phyloP scores from a whole-genome alignment of 2,329 filamentous ascomycete species.

The Pseudopithomyces maydicus region DNA sequence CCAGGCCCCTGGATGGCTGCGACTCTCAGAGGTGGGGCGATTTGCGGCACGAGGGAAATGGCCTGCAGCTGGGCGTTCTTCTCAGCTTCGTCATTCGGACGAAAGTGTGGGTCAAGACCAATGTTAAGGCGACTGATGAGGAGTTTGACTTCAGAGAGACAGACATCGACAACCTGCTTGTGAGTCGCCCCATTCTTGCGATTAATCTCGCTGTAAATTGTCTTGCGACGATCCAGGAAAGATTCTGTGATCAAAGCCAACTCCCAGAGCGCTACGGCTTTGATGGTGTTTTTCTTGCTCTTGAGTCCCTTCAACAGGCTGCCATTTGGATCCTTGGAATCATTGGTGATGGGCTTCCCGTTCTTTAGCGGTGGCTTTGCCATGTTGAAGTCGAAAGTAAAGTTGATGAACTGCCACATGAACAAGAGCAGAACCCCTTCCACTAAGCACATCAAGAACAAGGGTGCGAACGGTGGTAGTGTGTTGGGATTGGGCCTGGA shows the following conservation, averaged over 20 bases:
- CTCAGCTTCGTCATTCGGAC: conserved; percentile 15
- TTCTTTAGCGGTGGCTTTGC: conserved; percentile 82
- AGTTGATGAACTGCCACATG: conserved; percentile 78
- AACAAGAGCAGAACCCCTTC: conserved; percentile 71
- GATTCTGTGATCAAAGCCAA: conserved; percentile 77
- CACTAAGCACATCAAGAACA: conserved; percentile 56
- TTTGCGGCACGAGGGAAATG: conserved; percentile 55
- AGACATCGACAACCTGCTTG: conserved; percentile 75
- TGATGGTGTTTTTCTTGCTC: conserved; percentile 78
- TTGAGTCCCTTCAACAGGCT: conserved; percentile 84
- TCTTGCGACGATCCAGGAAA: conserved; percentile 75
- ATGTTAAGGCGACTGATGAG: conserved; percentile 71
- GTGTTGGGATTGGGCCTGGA: conserved; percentile 62
- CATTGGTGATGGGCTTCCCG: conserved; percentile 78
- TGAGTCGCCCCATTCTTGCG: conserved; percentile 79
- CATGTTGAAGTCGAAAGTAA: conserved; percentile 80
- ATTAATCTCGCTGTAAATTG: conserved; percentile 86
- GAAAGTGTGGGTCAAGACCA: conserved; percentile 37
- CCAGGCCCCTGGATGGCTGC: conserved; percentile 54
- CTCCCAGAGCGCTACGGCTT: conserved; percentile 90
- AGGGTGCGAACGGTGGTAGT: conserved; percentile 59
- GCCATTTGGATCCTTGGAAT: conserved; percentile 89
- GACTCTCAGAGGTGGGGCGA: conserved; percentile 55
- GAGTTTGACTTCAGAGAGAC: conserved; percentile 70
- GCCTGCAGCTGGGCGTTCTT: conserved; percentile 27